Evolutionary conservation across 1,139 yeast species (phyloP).

Genomic region (Sugiyamaella grinbergsii): DNA sequence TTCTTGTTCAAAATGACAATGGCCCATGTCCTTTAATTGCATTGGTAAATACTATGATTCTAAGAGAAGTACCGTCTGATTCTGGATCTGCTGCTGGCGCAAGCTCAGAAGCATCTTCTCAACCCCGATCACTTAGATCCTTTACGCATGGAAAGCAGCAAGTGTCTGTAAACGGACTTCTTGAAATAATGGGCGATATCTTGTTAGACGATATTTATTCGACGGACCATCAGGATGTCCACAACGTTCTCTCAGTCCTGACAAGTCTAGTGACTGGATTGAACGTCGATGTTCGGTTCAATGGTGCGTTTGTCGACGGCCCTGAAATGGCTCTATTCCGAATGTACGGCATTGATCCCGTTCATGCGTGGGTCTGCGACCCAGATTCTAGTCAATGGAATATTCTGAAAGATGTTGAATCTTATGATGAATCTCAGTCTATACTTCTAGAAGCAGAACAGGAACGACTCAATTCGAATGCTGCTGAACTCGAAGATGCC

Average conservation of each 20-base stretch:
- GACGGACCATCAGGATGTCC: slow-evolving; percentile 36
- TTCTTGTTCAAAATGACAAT: slow-evolving; percentile 75
- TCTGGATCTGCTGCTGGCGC: too few species aligned
- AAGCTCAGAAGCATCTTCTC: background rate
- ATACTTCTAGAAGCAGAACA: slow-evolving; percentile 33
- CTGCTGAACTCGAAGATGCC: background rate
- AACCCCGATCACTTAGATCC: slow-evolving; percentile 20
- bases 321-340: slow-evolving; percentile 50
- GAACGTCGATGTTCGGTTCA: slow-evolving; percentile 69
- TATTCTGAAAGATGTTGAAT: slow-evolving; percentile 42
- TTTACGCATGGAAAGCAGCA: slow-evolving; percentile 32
- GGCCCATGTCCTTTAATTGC: slow-evolving; percentile 95
- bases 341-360: slow-evolving; percentile 49
- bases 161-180: slow-evolving; percentile 36
- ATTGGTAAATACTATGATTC: slow-evolving; percentile 62
- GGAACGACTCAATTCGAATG: background rate
- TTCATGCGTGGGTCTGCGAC: slow-evolving; percentile 55
- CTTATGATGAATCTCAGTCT: slow-evolving; percentile 53
- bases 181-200: slow-evolving; percentile 42
- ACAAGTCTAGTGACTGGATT: slow-evolving; percentile 75
- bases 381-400: slow-evolving; percentile 41
- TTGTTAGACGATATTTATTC: slow-evolving; percentile 35
- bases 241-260: slow-evolving; percentile 51
- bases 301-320: slow-evolving; percentile 60
- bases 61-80: too few species aligned